phyloP scores from a whole-genome alignment of 1,284 basidiomycete species.

The Ceratobasidium sp. region DNA sequence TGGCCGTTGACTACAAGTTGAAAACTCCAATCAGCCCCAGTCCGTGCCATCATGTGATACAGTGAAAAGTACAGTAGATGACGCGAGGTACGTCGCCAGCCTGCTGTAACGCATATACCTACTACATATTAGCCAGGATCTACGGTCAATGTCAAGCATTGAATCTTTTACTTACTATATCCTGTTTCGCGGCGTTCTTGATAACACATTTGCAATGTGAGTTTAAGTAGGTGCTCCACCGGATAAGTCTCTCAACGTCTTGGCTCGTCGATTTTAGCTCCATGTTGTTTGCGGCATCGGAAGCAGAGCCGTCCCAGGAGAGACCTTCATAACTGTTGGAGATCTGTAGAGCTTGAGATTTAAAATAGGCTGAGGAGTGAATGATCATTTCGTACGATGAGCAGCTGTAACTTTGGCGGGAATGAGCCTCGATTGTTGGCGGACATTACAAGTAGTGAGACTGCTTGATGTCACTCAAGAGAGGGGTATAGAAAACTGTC shows the following conservation, averaged over 20 bases:
- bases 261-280: background rate
- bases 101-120: background rate
- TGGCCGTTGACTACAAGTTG: too few relatives aligned
- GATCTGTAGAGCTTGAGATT: background rate
- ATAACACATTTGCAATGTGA: background rate
- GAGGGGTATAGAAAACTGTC: too few relatives aligned
- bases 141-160: background rate
- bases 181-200: background rate
- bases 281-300: background rate
- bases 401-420: too few relatives aligned
- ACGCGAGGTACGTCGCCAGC: background rate
- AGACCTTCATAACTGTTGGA: background rate
- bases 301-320: background rate
- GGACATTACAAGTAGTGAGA: background rate
- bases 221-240: background rate
- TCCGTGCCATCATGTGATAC: background rate
- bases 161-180: background rate
- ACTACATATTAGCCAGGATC: background rate
- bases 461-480: too few relatives aligned
- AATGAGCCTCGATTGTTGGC: background rate
- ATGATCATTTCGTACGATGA: background rate
- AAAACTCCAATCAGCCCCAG: background rate
- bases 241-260: background rate
- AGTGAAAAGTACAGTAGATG: background rate
- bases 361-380: background rate